Conservation (phyloP, 1,139 yeast genomes). For the Pichia sp. region DNA sequence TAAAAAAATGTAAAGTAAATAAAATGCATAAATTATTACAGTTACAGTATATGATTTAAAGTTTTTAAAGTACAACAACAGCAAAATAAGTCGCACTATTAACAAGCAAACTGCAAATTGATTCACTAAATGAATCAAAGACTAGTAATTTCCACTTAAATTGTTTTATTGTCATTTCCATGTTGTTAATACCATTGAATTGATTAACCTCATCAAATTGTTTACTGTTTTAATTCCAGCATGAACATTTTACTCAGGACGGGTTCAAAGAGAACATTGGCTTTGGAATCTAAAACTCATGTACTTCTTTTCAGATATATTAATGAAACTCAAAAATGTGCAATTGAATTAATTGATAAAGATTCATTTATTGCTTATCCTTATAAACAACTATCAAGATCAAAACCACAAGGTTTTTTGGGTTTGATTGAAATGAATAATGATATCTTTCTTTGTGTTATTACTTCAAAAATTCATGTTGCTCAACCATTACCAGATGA, state of each 20-base stretch:
- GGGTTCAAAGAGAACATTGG: conserved; percentile 42
- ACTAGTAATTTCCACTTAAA: too few relatives aligned
- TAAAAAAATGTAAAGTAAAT: background rate
- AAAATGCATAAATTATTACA: too few relatives aligned
- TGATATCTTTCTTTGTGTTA: conserved; percentile 70
- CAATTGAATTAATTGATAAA: conserved; percentile 46
- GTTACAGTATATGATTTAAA: too few relatives aligned
- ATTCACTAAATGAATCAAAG: too few relatives aligned
- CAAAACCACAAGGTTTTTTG: conserved; percentile 66
- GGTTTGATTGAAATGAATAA: conserved; percentile 70
- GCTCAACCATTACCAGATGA: conserved; percentile 81
- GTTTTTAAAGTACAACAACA: too few relatives aligned
- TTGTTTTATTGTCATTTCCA: too few relatives aligned
- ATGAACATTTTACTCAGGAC: conserved; percentile 12
- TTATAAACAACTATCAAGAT: conserved; percentile 41
- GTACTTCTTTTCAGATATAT: conserved; percentile 44
- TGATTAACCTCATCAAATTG: too few relatives aligned
- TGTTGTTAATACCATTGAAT: background rate
- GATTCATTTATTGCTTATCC: conserved; percentile 35
- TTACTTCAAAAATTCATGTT: conserved; percentile 69
- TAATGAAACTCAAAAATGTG: conserved; percentile 36
- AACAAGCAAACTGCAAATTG: too few relatives aligned
- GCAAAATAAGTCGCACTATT: too few relatives aligned
- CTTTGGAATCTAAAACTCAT: conserved; percentile 44
- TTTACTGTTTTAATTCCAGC: background rate